Percentiles rank a stretch among this genome's conserved stretches.
phyloP scores from a whole-genome alignment of 2,329 filamentous ascomycete species.

The Teratosphaeria nubilosa region DNA sequence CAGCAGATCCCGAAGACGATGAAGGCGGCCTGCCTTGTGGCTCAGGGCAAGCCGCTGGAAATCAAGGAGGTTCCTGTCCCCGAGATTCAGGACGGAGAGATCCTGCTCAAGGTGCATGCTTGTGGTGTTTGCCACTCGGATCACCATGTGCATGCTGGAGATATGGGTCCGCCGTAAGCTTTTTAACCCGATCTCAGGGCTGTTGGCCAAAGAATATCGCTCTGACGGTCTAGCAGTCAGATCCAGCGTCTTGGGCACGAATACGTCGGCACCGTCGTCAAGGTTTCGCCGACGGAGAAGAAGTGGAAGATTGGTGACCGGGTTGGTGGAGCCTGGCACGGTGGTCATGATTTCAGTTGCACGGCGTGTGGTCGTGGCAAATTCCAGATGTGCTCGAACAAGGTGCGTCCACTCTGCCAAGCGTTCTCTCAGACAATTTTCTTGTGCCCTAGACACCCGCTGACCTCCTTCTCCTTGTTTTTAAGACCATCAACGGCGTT shows the following conservation, averaged over 20 bases:
- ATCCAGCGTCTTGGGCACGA: constrained; percentile 50
- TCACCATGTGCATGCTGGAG: constrained; percentile 34
- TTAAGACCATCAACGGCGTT: constrained; percentile 51
- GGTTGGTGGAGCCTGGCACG: constrained; percentile 61
- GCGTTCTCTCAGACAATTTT: neutral
- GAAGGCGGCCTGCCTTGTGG: constrained; percentile 54
- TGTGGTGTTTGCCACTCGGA: constrained; percentile 65
- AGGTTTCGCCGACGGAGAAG: constrained; percentile 46
- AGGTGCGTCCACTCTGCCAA: neutral
- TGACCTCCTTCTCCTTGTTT: neutral
- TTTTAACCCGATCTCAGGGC: neutral
- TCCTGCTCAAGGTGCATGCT: constrained; percentile 62
- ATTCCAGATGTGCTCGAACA: constrained; percentile 60
- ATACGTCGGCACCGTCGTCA: constrained; percentile 55
- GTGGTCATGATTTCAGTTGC: constrained; percentile 54
- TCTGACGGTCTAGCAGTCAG: constrained; percentile 26
- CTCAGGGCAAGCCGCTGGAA: constrained; percentile 41
- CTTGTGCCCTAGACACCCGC: neutral
- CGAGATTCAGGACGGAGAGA: constrained; percentile 45
- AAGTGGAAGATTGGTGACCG: constrained; percentile 54
- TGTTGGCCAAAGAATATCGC: neutral
- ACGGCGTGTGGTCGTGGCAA: constrained; percentile 51
- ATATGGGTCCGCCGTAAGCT: constrained; percentile 41
- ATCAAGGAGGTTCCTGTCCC: constrained; percentile 52
- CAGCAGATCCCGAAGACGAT: constrained; percentile 47